Evolutionary conservation across 2,329 filamentous ascomycete genomes (phyloP).

Genomic region (Epichloe typhina): DNA sequence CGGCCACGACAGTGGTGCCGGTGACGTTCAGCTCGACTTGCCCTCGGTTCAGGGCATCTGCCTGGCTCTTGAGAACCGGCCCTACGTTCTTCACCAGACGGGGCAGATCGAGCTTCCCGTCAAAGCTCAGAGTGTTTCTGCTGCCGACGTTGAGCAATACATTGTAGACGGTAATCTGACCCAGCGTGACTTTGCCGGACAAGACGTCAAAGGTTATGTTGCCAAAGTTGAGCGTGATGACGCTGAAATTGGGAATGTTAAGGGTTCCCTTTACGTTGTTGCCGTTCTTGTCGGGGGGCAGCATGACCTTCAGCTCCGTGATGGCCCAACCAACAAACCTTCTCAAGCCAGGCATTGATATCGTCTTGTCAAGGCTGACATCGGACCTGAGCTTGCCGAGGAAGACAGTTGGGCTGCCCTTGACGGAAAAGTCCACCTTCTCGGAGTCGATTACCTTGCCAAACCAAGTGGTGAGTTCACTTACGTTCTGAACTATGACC

Average conservation of each 20-base stretch:
- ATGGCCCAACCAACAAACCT: conserved; percentile 26
- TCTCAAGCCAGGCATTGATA: conserved; percentile 26
- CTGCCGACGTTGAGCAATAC: conserved; percentile 28
- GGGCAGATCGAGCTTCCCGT: conserved; percentile 28
- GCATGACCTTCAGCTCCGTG: conserved; percentile 23
- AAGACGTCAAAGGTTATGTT: conserved; percentile 32
- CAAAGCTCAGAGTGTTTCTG: conserved; percentile 29
- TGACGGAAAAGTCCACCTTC: conserved; percentile 22
- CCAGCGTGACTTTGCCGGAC: conserved; percentile 26
- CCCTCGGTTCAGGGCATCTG: conserved; percentile 22
- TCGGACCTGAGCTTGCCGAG: conserved; percentile 26
- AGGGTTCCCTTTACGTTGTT: conserved; percentile 29
- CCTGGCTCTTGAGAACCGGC: conserved; percentile 24
- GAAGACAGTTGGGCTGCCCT: conserved; percentile 23
- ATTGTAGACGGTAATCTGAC: conserved; percentile 24
- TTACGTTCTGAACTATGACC: conserved; percentile 23
- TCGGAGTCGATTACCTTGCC: conserved; percentile 25
- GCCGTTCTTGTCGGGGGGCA: conserved; percentile 25
- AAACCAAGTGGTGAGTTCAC: conserved; percentile 27
- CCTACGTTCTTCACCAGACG: conserved; percentile 28
- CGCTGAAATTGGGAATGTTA: conserved; percentile 31
- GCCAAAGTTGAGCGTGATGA: conserved; percentile 29
- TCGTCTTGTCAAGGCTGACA: conserved; percentile 27
- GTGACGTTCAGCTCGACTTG: conserved; percentile 27
- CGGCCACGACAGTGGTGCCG: conserved; percentile 27